Base-by-base conservation (phyloP, 2,329 filamentous ascomycete species). In the Bretziella fagacearum region DNA sequence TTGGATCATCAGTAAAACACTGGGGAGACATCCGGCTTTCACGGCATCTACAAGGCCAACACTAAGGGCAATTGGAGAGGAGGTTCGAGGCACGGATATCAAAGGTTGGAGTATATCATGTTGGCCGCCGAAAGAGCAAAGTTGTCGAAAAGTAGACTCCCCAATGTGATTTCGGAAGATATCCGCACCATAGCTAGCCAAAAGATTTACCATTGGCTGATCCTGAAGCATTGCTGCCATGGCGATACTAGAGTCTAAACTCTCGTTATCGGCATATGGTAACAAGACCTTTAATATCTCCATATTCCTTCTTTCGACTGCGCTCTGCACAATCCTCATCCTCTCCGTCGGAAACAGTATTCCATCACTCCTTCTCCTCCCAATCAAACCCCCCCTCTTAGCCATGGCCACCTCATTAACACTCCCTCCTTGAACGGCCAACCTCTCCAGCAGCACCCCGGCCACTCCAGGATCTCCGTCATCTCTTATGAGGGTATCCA, bases 221-320 rank as follows among this genome's bases (percentile, higher is more conserved):
- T 70, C 68, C 3, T 63, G 60, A 6, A 58, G 61, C 10, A 62
- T 62, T 10, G 75, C 64, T 4, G 73, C 71, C 3, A 63, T 54
- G 0, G 70, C 66, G 11, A 76, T 58, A 15, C 68, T 65, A 0
- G 60, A 61, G 52, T 76, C 69, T 17, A 76, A 60, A 6, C 68
- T 65, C 15, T 66, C 47, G 1, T 65, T 58, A 52, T 75, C 71
- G 15, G 71, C 70, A 49, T 73, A 66, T 0, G 70, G 69, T 2
- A 71, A 57, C 25, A 77, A 56, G 4, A 76, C 65, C 44, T 70
- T 63, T 2, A 74, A 63, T 64, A 73, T 71, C 43, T 74, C 68
- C 18, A 63, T 50, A 15, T 73, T 68, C 13, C 63, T 62, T 52
- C 65, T 66, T 52, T 68, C 61, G 7, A 73, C 67, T 1, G 71